These are phyloP conservation scores for Ramaria sp. DNA, from an alignment of 768 basidiomycete species.

Conservation along the genomic window DNA sequence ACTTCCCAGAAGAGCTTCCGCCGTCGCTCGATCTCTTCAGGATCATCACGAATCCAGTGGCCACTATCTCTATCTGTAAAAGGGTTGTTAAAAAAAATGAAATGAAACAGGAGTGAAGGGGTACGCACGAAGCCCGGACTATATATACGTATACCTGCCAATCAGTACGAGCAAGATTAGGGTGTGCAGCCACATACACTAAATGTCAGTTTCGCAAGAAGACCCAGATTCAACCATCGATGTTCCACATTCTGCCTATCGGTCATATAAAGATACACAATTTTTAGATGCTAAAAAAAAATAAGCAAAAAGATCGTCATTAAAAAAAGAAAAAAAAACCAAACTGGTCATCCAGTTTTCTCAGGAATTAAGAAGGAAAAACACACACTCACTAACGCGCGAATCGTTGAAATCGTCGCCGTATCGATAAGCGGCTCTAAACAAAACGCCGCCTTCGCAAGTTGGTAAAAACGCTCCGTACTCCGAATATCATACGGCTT, in stretches of 20 bases:
- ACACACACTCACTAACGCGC: conserved; percentile 1
- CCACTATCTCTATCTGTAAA: conserved; percentile 8
- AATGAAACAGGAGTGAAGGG: neutral
- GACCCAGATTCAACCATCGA: conserved; percentile 7
- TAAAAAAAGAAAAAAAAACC: too few relatives aligned
- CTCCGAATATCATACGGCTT: conserved; percentile 21
- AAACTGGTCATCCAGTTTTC: too few relatives aligned
- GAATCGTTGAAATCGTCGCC: conserved; percentile 5
- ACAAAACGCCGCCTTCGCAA: conserved; percentile 37
- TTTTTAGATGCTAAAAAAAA: conserved; percentile 3
- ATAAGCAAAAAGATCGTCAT: neutral
- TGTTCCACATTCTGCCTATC: conserved; percentile 8
- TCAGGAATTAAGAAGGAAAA: too few relatives aligned
- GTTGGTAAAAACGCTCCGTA: conserved; percentile 34
- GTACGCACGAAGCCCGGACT: conserved; percentile 6
- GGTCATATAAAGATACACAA: conserved; percentile 9
- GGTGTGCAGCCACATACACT: neutral
- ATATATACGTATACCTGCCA: neutral
- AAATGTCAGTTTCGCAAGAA: conserved; percentile 5
- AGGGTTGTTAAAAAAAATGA: too few relatives aligned
- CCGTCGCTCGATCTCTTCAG: conserved; percentile 1
- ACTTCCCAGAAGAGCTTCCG: conserved; percentile 9
- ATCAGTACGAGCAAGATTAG: neutral
- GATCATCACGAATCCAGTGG: conserved; percentile 5
- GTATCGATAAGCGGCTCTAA: conserved; percentile 16